Evolutionary conservation across 352 stramenopile species (phyloP).

Genomic region (Globisporangium rhizosaccharum): DNA sequence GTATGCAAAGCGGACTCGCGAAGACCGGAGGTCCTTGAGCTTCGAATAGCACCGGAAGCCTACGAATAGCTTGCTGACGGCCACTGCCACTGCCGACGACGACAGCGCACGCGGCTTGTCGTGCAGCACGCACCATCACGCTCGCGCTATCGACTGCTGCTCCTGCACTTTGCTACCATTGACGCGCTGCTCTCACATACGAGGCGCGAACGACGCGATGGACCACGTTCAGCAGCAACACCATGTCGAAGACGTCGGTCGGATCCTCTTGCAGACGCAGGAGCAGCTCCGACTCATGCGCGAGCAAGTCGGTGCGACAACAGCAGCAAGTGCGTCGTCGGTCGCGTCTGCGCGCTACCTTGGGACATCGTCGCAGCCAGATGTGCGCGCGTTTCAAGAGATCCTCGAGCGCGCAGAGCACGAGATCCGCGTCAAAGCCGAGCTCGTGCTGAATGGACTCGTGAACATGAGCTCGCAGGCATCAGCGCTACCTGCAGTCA

Average conservation of each 20-base stretch:
- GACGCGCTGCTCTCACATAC: no score
- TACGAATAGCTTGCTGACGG: no score
- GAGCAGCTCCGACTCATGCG: constrained; percentile 71
- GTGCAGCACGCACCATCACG: no score
- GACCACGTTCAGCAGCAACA: constrained; percentile 74
- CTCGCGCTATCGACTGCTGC: neutral
- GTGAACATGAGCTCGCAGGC: constrained; percentile 38
- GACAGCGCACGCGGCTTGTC: no score
- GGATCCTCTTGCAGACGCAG: constrained; percentile 77
- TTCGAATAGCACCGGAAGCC: no score
- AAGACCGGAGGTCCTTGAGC: no score
- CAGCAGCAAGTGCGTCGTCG: constrained; percentile 15
- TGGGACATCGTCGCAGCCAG: constrained; percentile 14
- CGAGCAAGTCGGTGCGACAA: constrained; percentile 53
- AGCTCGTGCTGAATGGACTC: constrained; percentile 70
- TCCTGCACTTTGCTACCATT: neutral
- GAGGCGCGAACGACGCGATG: constrained; percentile 23
- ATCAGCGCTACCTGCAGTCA: constrained; percentile 15
- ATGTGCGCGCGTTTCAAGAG: constrained; percentile 52
- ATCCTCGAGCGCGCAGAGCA: constrained; percentile 65
- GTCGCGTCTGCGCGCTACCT: constrained; percentile 23
- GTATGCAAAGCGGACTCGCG: no score
- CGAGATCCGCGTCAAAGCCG: constrained; percentile 73
- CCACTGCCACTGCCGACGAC: no score
- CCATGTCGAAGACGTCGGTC: constrained; percentile 77